phyloP scores from a whole-genome alignment of 768 basidiomycete genomes.

The Tylopilus plumbeoviolaceoides region DNA sequence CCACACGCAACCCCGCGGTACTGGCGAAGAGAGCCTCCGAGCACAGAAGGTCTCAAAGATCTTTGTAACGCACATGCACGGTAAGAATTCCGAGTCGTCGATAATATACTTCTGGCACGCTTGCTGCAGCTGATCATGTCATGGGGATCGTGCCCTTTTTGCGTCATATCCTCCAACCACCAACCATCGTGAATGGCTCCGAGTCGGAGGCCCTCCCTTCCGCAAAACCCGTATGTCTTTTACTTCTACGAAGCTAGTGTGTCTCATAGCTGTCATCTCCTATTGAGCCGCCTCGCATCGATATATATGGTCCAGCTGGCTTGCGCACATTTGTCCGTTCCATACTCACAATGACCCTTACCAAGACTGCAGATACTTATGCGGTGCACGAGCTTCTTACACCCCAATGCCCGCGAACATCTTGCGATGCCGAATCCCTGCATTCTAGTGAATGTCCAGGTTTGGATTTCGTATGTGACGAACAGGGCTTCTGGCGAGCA shows the following conservation, averaged over 20 bases:
- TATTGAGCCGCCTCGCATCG: constrained; percentile 45
- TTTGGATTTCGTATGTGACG: constrained; percentile 47
- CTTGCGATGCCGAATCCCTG: constrained; percentile 45
- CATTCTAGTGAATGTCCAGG: constrained; percentile 67
- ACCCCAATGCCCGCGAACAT: constrained; percentile 47
- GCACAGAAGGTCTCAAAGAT: constrained; percentile 55
- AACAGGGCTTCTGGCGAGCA: constrained; percentile 64
- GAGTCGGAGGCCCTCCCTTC: constrained; percentile 9
- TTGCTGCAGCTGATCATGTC: constrained; percentile 58
- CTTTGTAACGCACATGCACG: constrained; percentile 85
- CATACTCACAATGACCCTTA: constrained; percentile 64
- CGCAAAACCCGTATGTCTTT: constrained; percentile 10
- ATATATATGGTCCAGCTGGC: constrained; percentile 79
- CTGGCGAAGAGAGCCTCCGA: constrained; percentile 33
- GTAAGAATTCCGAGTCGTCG: constrained; percentile 31
- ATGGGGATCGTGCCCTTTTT: constrained; percentile 71
- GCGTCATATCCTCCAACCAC: constrained; percentile 52
- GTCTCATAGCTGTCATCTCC: background rate
- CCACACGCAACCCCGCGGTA: constrained; percentile 43
- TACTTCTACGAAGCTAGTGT: background rate
- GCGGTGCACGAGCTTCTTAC: constrained; percentile 76
- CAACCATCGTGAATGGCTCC: constrained; percentile 20
- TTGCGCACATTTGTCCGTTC: constrained; percentile 71
- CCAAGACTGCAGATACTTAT: constrained; percentile 56
- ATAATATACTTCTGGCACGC: background rate